These are phyloP conservation scores for Elymus sibiricus DNA, from an alignment of 176 grass and related monocot genomes.

Conservation along the genomic window DNA sequence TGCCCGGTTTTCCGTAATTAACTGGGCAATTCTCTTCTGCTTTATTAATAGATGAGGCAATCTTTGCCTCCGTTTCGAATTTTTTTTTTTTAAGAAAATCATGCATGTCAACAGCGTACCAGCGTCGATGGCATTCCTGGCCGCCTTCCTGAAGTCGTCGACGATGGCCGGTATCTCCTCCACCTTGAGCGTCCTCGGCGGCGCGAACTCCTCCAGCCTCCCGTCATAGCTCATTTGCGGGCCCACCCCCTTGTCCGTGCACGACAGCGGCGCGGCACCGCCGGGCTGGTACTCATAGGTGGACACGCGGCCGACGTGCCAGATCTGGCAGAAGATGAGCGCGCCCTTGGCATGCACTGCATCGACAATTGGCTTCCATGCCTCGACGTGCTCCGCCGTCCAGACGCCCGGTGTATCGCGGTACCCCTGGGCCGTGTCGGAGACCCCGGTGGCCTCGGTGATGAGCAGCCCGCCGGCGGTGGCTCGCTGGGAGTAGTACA, in stretches of 20 bases:
- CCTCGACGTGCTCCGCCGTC: conserved; percentile 43
- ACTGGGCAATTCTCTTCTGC: too few relatives aligned
- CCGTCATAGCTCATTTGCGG: conserved; percentile 3
- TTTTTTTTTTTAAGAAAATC: too few relatives aligned
- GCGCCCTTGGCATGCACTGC: conserved; percentile 51
- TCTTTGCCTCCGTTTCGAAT: too few relatives aligned
- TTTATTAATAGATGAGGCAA: too few relatives aligned
- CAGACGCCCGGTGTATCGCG: conserved; percentile 44
- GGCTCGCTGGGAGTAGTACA: conserved; percentile 53
- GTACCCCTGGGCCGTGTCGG: conserved; percentile 55
- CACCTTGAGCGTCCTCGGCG: conserved; percentile 14
- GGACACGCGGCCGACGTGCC: conserved; percentile 52
- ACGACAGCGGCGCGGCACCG: conserved; percentile 46
- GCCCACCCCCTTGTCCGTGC: conserved; percentile 42
- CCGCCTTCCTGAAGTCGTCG: conserved; percentile 52
- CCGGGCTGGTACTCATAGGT: conserved; percentile 43
- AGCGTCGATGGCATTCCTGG: conserved; percentile 56
- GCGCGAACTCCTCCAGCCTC: conserved; percentile 8
- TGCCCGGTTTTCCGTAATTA: too few relatives aligned
- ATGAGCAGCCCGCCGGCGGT: conserved; percentile 41
- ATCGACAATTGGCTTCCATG: conserved; percentile 47
- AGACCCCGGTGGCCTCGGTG: conserved; percentile 48
- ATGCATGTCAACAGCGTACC: not conserved
- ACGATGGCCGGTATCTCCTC: conserved; percentile 42
- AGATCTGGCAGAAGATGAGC: conserved; percentile 64